Evolutionary conservation across 1,284 basidiomycete species (phyloP), one percentile per base, ranked within the genome.

Genomic region (Hemileia vastatrix): DNA sequence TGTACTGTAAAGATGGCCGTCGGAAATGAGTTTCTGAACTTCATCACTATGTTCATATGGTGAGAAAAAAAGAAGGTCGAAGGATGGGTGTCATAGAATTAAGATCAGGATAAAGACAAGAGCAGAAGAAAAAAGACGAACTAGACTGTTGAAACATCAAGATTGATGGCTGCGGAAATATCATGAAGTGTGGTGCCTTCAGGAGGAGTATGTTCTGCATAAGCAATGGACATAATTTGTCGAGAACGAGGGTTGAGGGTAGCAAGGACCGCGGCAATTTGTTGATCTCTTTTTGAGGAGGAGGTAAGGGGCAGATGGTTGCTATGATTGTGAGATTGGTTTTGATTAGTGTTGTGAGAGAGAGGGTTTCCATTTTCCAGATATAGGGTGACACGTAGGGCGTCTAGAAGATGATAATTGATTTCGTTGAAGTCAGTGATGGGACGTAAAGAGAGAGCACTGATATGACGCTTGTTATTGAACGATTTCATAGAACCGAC

Each of bases 401-500:
- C 79, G 66, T 86, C 83, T 57, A 83, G 72, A 33, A 81, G 71
- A 73, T 97, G 93, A 77, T 88, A 93, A 70, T 85, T 85, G 47
- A 90, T 77, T 76, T 98, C 92, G 75, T 90, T 84, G 44, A 81
- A 79, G 72, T 94, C 87, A 31, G 78, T 81, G 45, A 87, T 78
- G 3, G 79, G 78, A 27, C 86, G 83, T 67, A 96, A 83, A 67
- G 86, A 82, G 40, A 81, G 83, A 5, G 86, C 84, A 61, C 87
- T 87, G 71, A 96, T 81, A 73, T 89, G 88, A 70, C 85, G 81
- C 76, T 90, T 93, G 69, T 82, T 84, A 47, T 84, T 83, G 76
- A 95, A 96, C 5, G 81, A 81, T 76, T 96, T 96, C 68, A 97
- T 77, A n/a, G 81, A 81, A n/a, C 94, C 95, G 40, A 88, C 83